These are phyloP conservation scores for Ceratocystis smalleyi DNA, from an alignment of 2,329 filamentous ascomycete species.

Conservation along the genomic window DNA sequence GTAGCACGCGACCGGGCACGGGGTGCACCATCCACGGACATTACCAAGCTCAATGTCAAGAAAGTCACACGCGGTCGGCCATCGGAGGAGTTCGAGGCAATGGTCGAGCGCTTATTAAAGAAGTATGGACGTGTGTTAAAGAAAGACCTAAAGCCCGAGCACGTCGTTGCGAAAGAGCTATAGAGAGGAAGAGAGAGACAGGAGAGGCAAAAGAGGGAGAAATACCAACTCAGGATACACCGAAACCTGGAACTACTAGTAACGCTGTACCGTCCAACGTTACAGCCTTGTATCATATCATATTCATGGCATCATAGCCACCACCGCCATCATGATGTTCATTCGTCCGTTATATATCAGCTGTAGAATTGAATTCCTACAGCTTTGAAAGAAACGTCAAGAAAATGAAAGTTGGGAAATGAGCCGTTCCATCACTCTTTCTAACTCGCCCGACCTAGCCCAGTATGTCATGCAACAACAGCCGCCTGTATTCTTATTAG, in stretches of 20 bases:
- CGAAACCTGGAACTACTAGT: neutral
- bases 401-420: too few relatives aligned
- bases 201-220: neutral
- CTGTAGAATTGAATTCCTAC: too few relatives aligned
- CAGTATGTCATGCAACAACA: too few relatives aligned
- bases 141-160: constrained; percentile 17
- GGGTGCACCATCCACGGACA: constrained; percentile 45
- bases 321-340: neutral
- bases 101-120: constrained; percentile 34
- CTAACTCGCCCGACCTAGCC: too few relatives aligned
- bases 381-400: too few relatives aligned
- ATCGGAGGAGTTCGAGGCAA: constrained; percentile 48
- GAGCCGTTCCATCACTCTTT: too few relatives aligned
- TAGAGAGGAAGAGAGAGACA: neutral
- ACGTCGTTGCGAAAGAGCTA: constrained; percentile 16
- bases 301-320: constrained; percentile 3
- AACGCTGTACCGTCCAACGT: neutral
- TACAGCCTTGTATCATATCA: constrained; percentile 10
- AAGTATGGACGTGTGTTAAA: constrained; percentile 21
- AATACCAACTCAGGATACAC: neutral
- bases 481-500: too few relatives aligned
- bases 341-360: neutral
- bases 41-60: constrained; percentile 62
- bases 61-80: constrained; percentile 72
- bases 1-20: constrained; percentile 49